These are phyloP conservation scores for Pisolithus microcarpus DNA, from an alignment of 768 basidiomycete genomes.

Conservation along the genomic window DNA sequence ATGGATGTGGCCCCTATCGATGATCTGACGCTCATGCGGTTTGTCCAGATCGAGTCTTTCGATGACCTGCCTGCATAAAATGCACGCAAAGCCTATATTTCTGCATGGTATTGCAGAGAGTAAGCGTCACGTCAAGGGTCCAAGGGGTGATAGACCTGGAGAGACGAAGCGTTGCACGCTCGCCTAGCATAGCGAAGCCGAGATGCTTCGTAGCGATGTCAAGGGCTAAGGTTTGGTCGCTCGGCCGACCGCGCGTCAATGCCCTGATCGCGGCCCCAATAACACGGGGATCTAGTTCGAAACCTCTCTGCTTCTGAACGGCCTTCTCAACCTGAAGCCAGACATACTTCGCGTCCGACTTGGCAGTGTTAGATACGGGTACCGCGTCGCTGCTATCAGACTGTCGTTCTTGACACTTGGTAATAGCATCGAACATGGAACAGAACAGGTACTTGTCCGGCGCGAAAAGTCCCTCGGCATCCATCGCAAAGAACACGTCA, in stretches of 20 bases:
- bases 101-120: slow-evolving; percentile 44
- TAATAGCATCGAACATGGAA: slow-evolving; percentile 53
- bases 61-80: slow-evolving; percentile 55
- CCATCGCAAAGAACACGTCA: slow-evolving; percentile 66
- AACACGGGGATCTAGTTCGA: slow-evolving; percentile 48
- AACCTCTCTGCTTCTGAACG: slow-evolving; percentile 36
- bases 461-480: slow-evolving; percentile 53
- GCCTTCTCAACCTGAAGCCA: slow-evolving; percentile 62
- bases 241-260: slow-evolving; percentile 45
- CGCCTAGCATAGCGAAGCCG: slow-evolving; percentile 47
- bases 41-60: slow-evolving; percentile 25
- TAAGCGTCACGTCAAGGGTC: slow-evolving; percentile 48
- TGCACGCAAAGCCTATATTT: slow-evolving; percentile 44
- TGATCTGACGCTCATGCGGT: slow-evolving; percentile 26
- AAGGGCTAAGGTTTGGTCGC: slow-evolving; percentile 63
- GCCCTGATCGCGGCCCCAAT: slow-evolving; percentile 48
- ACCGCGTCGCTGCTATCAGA: slow-evolving; percentile 9
- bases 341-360: slow-evolving; percentile 62
- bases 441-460: slow-evolving; percentile 58
- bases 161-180: slow-evolving; percentile 31
- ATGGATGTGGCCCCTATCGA: slow-evolving; percentile 53
- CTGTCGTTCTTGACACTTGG: slow-evolving; percentile 10
- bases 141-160: slow-evolving; percentile 37
- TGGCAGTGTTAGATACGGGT: slow-evolving; percentile 33
- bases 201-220: slow-evolving; percentile 55